Percentiles rank a stretch among this genome's conserved stretches.
phyloP scores from a whole-genome alignment of 495 filamentous ascomycete species.

The Aspergillus kassunensis region DNA sequence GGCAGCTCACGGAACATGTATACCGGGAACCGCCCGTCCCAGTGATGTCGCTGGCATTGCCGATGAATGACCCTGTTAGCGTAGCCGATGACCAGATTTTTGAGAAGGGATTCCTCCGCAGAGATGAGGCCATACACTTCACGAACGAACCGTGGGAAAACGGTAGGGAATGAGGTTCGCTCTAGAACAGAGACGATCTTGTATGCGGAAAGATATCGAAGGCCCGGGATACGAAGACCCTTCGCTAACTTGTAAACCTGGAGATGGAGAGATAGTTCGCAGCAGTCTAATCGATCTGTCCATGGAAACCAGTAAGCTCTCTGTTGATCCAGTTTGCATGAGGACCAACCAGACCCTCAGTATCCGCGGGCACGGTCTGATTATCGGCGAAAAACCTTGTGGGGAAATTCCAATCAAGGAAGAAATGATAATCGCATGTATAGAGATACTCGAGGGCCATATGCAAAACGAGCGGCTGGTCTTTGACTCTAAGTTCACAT shows the following conservation, averaged over 20 bases:
- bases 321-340: not conserved
- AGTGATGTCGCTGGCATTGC: not conserved
- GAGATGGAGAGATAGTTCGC: conserved; percentile 1
- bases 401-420: not conserved
- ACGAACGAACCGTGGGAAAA: conserved; percentile 5
- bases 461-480: conserved; percentile 1
- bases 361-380: not conserved
- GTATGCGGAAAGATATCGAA: not conserved
- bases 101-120: not conserved
- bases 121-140: not conserved
- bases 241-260: not conserved
- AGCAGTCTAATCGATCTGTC: conserved; percentile 2
- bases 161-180: not conserved
- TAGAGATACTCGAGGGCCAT: conserved; percentile 1
- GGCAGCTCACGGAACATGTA: not conserved
- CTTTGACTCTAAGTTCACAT: not conserved
- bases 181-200: not conserved
- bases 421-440: not conserved
- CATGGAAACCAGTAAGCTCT: no score
- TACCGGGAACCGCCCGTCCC: not conserved
- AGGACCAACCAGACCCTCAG: not conserved
- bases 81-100: not conserved
- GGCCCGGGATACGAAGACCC: not conserved
- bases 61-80: not conserved
- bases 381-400: not conserved